A percentile compares a stretch with the other conserved stretches of the same genome.
Evolutionary conservation across 2,329 filamentous ascomycete species (phyloP).

Genomic region (Orbilia blumenaviensis): DNA sequence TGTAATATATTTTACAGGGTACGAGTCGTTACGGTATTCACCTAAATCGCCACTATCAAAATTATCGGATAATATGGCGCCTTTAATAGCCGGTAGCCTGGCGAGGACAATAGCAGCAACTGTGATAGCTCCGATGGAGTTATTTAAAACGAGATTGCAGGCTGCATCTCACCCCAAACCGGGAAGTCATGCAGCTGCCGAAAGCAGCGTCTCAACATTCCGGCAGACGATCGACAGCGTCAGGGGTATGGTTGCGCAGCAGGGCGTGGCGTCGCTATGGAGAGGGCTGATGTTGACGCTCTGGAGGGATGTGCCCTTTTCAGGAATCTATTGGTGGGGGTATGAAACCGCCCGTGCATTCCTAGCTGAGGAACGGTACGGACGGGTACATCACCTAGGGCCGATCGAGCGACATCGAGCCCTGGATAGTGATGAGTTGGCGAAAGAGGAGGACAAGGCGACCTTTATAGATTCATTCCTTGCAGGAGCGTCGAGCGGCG

Average conservation of each 20-base stretch:
- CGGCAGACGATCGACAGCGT: slow-evolving; percentile 79
- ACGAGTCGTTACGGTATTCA: slow-evolving; percentile 89
- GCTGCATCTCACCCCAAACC: slow-evolving; percentile 65
- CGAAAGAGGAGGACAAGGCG: slow-evolving; percentile 58
- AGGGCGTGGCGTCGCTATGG: slow-evolving; percentile 87
- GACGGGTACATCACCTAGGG: slow-evolving; percentile 37
- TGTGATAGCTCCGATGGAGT: slow-evolving; percentile 87
- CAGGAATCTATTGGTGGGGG: slow-evolving; percentile 96
- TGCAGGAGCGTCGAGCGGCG: slow-evolving; percentile 83
- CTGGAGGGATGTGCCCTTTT: slow-evolving; percentile 97
- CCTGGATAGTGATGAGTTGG: slow-evolving; percentile 62
- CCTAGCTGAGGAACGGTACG: slow-evolving; percentile 40
- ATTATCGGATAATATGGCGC: slow-evolving; percentile 75
- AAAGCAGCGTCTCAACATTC: slow-evolving; percentile 72
- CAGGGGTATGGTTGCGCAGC: slow-evolving; percentile 77
- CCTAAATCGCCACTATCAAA: slow-evolving; percentile 75
- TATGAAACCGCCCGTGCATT: slow-evolving; percentile 81
- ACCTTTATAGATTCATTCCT: slow-evolving; percentile 90
- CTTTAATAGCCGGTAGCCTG: slow-evolving; percentile 79
- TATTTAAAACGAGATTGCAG: slow-evolving; percentile 92
- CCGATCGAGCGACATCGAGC: slow-evolving; percentile 72
- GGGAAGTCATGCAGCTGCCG: slow-evolving; percentile 24
- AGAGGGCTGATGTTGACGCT: slow-evolving; percentile 87
- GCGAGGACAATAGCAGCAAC: slow-evolving; percentile 83
- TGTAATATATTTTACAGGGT: slow-evolving; percentile 98